A percentile compares a stretch with the other conserved stretches of the same genome.
phyloP scores from a whole-genome alignment of 306 rosid genomes.

The Delonix regia region DNA sequence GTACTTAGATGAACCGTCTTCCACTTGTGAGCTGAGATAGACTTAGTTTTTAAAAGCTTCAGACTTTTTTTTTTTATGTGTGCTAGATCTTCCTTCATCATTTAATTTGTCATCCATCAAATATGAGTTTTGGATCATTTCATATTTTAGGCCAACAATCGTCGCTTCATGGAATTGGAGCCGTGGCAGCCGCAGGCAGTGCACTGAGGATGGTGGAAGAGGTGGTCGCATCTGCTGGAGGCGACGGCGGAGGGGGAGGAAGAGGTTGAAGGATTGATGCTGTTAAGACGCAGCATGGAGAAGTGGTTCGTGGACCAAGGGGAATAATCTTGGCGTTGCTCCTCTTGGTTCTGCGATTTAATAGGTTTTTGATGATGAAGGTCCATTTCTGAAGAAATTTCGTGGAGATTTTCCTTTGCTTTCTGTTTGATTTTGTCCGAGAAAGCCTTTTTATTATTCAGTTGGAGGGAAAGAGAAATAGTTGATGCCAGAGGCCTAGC shows the following conservation, averaged over 20 bases:
- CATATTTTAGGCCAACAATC: too few species aligned
- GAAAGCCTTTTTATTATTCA: background rate
- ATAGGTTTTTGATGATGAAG: background rate
- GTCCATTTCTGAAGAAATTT: background rate
- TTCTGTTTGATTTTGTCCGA: background rate
- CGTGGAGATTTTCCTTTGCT: background rate
- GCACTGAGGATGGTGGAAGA: constrained; percentile 9
- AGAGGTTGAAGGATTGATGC: background rate
- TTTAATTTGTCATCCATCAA: too few species aligned
- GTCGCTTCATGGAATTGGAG: constrained; percentile 36
- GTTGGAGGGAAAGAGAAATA: background rate
- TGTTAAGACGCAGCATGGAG: constrained; percentile 40
- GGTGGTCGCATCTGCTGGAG: background rate
- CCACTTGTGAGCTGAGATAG: too few species aligned
- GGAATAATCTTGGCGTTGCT: constrained; percentile 11
- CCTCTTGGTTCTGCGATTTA: background rate
- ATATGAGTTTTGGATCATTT: too few species aligned
- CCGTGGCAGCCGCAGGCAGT: constrained; percentile 19
- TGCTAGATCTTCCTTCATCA: too few species aligned
- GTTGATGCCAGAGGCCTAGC: background rate
- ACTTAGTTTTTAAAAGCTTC: too few species aligned
- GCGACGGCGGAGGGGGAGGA: background rate
- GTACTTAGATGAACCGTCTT: too few species aligned
- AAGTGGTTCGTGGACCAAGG: constrained; percentile 22
- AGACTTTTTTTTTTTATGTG: too few species aligned